Evolutionary conservation across 805 yeast species (phyloP).

Genomic region (Wickerhamomyces canadensis): DNA sequence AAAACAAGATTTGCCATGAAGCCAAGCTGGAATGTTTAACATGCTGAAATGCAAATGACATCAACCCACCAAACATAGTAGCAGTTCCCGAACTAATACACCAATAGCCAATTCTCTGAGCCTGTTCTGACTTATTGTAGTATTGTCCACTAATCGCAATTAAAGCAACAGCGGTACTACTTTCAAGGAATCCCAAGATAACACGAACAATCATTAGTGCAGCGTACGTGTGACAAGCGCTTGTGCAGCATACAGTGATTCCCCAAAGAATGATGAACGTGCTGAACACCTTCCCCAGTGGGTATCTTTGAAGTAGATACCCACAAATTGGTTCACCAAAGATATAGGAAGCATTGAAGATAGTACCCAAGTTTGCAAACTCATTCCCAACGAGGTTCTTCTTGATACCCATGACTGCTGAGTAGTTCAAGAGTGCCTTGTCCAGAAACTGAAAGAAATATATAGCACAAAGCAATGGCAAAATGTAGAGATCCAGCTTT

Average conservation of each 20-base stretch:
- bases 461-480: constrained; percentile 36
- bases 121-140: constrained; percentile 46
- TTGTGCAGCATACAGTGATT: constrained; percentile 38
- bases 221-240: constrained; percentile 45
- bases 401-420: constrained; percentile 61
- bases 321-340: constrained; percentile 44
- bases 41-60: constrained; percentile 48
- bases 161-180: constrained; percentile 49
- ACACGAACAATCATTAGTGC: constrained; percentile 47
- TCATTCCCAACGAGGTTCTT: constrained; percentile 39
- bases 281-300: constrained; percentile 45
- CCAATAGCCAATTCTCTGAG: constrained; percentile 47
- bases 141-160: constrained; percentile 54
- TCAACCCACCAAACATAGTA: constrained; percentile 37
- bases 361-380: constrained; percentile 45
- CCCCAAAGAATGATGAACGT: constrained; percentile 47
- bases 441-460: constrained; percentile 54
- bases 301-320: constrained; percentile 41
- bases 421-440: constrained; percentile 48
- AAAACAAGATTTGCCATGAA: constrained; percentile 55
- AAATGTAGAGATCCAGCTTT: constrained; percentile 12
- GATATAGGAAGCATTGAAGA: constrained; percentile 45
- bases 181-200: constrained; percentile 46
- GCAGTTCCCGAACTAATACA: constrained; percentile 48
- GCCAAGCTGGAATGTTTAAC: constrained; percentile 32